These are phyloP conservation scores for Suhomyces faveliae DNA, from an alignment of 805 yeast genomes.

Conservation along the genomic window DNA sequence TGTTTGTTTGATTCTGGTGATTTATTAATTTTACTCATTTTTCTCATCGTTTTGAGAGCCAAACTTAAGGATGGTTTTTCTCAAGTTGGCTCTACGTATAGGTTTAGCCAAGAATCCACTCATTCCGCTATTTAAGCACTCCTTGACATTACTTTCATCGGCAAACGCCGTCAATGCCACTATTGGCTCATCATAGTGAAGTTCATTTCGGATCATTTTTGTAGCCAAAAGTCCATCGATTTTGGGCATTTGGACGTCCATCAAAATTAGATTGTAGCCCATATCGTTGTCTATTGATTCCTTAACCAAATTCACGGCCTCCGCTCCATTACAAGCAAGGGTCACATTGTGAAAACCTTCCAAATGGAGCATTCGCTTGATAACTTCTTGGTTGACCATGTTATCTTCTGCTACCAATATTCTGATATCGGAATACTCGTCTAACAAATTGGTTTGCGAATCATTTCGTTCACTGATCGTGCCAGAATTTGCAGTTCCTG, in stretches of 20 bases:
- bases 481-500: slow-evolving; percentile 51
- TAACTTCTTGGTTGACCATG: slow-evolving; percentile 90
- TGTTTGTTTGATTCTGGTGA: background rate
- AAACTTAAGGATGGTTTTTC: slow-evolving; percentile 52
- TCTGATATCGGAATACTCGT: slow-evolving; percentile 32
- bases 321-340: slow-evolving; percentile 87
- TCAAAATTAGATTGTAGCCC: slow-evolving; percentile 71
- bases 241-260: slow-evolving; percentile 98
- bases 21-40: too few relatives aligned
- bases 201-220: slow-evolving; percentile 59
- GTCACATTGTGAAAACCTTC: slow-evolving; percentile 75
- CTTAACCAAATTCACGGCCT: slow-evolving; percentile 71
- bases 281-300: slow-evolving; percentile 41
- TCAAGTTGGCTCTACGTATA: slow-evolving; percentile 65
- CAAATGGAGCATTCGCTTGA: slow-evolving; percentile 78
- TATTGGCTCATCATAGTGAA: slow-evolving; percentile 67
- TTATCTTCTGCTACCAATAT: slow-evolving; percentile 94
- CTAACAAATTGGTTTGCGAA: slow-evolving; percentile 21
- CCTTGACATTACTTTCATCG: slow-evolving; percentile 84
- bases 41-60: slow-evolving; percentile 26
- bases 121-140: slow-evolving; percentile 90
- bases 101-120: slow-evolving; percentile 89
- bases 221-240: slow-evolving; percentile 90
- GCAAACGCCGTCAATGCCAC: slow-evolving; percentile 96
- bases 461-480: slow-evolving; percentile 13